Conservation (phyloP, 23 red algal genomes). For the Gracilaria gracilis region DNA sequence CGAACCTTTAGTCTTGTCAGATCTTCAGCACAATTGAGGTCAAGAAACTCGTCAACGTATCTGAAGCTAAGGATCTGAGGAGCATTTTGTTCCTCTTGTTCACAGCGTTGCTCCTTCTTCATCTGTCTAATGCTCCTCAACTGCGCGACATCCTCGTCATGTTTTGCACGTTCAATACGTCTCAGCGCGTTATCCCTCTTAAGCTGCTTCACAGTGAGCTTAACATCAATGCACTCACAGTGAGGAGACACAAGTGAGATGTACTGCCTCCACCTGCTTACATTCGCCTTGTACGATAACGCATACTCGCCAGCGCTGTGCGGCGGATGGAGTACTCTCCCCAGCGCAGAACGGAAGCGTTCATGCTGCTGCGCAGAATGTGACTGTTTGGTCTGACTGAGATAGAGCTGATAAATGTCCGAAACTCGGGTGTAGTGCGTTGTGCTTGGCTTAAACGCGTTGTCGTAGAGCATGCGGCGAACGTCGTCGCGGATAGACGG, state of each 20-base stretch:
- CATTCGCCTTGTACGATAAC: conserved; percentile 33
- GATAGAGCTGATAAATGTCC: conserved; percentile 52
- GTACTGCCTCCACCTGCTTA: conserved; percentile 49
- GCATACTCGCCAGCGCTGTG: conserved; percentile 42
- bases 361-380: conserved; percentile 31
- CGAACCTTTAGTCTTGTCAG: conserved; percentile 63
- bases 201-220: not conserved
- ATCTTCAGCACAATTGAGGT: conserved; percentile 62
- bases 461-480: conserved; percentile 29
- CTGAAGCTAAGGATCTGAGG: conserved; percentile 55
- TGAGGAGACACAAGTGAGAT: conserved; percentile 39
- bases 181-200: conserved; percentile 25
- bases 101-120: conserved; percentile 29
- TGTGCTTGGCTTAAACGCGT: conserved; percentile 43
- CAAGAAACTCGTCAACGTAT: conserved; percentile 78
- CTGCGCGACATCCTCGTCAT: not conserved
- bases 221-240: conserved; percentile 18
- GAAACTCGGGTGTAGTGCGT: conserved; percentile 47
- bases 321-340: conserved; percentile 59
- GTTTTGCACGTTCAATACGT: conserved; percentile 44
- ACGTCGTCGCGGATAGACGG: conserved; percentile 69
- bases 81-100: not conserved
- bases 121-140: conserved; percentile 24
- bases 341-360: conserved; percentile 65
- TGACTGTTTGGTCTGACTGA: conserved; percentile 15